Base-by-base conservation (phyloP, 2,329 filamentous ascomycete genomes). In the Trichoderma sp. region DNA sequence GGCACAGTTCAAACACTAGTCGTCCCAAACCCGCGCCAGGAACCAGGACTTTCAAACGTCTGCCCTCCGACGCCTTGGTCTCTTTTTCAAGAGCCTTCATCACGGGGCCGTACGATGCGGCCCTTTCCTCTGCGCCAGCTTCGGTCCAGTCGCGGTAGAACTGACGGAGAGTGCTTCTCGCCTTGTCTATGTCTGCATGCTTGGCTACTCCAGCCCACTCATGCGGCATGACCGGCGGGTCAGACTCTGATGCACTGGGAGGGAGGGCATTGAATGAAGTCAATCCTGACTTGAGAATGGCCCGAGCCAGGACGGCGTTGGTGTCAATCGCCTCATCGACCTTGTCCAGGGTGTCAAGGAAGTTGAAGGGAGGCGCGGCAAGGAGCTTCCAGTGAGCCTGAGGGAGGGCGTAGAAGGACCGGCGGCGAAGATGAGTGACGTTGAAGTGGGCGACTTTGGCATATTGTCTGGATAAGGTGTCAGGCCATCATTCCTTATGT, bases 81-180 rank as follows among this genome's bases (percentile, higher is more conserved):
- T 90, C 87, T 12, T 80, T 79, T 8, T 86, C 83, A 18, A 99
- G 84, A 28, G 90, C 90, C 21, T 81, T 78, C 72, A 97, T 82
- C 7, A 98, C 87, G 0, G 93, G 94, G 0, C 85, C 87, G 78
- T 96, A 97, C 78, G 92, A 94, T 3, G 89, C 89, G n/a, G 89
- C 85, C 51, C 96, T 86, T 83, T 99, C 97, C 0, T 81, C 79
- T 3, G 83, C 84, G 0, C 95, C 96, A 77, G 93, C 94, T 2
- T 85, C 87, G 28, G 93, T 94, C 96, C 97, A 99, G 81, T 99
- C 96, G 18, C 96, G 91, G 81, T 95, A 98, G 80, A 98, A 93
- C 79, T 99, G 96, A 12, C 95, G 90, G 66, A 99, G 87, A 2
- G 95, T 98, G 77, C 94, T 97, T 74, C 94, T 89, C 2, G 95